Conservation (phyloP, 192 early-diverging fungal species). For the Rhizophagus clarus region DNA sequence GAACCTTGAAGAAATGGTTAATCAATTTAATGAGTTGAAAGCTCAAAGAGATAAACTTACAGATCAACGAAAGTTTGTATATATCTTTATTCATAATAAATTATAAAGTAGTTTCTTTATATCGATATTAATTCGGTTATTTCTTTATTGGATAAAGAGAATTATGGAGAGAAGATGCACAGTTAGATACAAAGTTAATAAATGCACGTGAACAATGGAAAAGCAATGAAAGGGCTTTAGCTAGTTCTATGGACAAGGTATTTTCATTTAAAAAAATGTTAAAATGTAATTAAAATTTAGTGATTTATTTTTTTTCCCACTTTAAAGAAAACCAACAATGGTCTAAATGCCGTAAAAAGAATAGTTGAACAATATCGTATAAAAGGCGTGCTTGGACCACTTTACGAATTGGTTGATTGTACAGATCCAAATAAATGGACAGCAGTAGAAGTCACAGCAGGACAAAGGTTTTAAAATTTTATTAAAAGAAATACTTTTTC, state of each 20-base stretch:
- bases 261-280: neutral
- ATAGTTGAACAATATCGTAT: conserved; percentile 69
- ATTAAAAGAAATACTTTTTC: neutral
- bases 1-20: conserved; percentile 44
- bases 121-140: neutral
- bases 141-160: conserved; percentile 51
- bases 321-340: conserved; percentile 71
- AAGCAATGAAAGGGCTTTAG: conserved; percentile 71
- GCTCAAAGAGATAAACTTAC: conserved; percentile 58
- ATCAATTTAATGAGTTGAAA: conserved; percentile 44
- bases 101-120: neutral
- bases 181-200: conserved; percentile 63
- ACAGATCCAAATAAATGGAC: conserved; percentile 81
- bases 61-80: conserved; percentile 70
- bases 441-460: conserved; percentile 89
- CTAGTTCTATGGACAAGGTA: conserved; percentile 79
- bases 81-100: neutral
- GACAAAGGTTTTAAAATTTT: conserved; percentile 53
- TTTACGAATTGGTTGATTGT: conserved; percentile 87
- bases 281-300: neutral
- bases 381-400: conserved; percentile 83
- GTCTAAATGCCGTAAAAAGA: conserved; percentile 68
- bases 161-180: conserved; percentile 88
- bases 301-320: neutral
- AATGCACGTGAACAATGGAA: conserved; percentile 75